Percentiles rank a stretch among this genome's conserved stretches.
These are phyloP conservation scores for Globisporangium paddicum DNA, from an alignment of 352 stramenopile species.

Conservation along the genomic window DNA sequence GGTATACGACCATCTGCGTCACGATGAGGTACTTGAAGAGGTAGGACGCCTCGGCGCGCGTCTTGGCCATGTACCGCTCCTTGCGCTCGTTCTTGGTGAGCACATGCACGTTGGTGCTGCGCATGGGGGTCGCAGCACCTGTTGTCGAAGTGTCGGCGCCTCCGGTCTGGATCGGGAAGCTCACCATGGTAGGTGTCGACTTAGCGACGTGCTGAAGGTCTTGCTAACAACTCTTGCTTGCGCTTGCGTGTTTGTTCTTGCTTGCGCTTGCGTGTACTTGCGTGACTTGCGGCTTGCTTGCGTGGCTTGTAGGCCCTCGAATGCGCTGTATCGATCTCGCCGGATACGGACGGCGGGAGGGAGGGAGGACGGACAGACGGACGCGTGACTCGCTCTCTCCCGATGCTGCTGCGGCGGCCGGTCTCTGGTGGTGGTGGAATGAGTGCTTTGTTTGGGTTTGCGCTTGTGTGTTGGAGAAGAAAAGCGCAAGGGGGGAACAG, in stretches of 20 bases:
- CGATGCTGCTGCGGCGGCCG: neutral
- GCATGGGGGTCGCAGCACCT: too few relatives aligned
- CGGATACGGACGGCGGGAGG: neutral
- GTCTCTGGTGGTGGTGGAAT: too few relatives aligned
- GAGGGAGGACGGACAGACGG: neutral
- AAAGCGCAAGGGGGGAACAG: too few relatives aligned
- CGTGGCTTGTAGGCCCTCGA: neutral
- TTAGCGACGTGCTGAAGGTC: neutral
- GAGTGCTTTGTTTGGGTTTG: too few relatives aligned
- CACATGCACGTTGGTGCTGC: conserved; percentile 6
- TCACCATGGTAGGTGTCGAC: conserved; percentile 18
- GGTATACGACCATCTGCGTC: conserved; percentile 79
- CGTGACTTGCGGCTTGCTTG: too few relatives aligned
- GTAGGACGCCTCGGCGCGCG: conserved; percentile 64
- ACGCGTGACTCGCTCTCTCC: neutral
- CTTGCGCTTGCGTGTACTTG: too few relatives aligned
- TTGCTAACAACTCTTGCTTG: too few relatives aligned
- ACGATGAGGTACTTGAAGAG: conserved; percentile 87
- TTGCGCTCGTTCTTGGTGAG: conserved; percentile 51
- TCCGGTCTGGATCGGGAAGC: conserved; percentile 17
- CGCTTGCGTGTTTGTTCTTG: neutral
- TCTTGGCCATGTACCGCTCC: conserved; percentile 71
- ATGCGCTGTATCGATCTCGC: neutral
- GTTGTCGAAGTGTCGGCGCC: neutral
- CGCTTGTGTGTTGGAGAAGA: too few relatives aligned